These are phyloP conservation scores for Tetracladium maxilliforme DNA, from an alignment of 2,329 filamentous ascomycete species.

Conservation along the genomic window DNA sequence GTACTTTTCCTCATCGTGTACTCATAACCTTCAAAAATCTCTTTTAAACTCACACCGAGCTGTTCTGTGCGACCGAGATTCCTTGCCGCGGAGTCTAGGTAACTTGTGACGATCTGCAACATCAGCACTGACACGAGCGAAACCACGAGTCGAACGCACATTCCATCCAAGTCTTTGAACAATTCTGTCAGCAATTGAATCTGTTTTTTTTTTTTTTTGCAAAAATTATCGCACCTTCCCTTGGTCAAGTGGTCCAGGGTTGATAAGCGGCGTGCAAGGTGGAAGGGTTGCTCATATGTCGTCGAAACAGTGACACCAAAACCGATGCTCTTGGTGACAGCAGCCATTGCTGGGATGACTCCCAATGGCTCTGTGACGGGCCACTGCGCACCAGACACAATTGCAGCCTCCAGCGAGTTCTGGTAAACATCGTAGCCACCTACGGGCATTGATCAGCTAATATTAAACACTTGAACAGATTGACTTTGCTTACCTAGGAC, in stretches of 20 bases:
- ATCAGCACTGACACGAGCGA: slow-evolving; percentile 5
- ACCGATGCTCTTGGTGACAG: slow-evolving; percentile 48
- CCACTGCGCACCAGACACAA: slow-evolving; percentile 51
- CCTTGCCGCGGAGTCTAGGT: slow-evolving; percentile 49
- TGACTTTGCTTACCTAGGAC: slow-evolving; percentile 38
- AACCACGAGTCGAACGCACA: slow-evolving; percentile 18
- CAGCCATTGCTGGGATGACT: slow-evolving; percentile 51
- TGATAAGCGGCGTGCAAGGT: slow-evolving; percentile 47
- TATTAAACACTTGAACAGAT: neutral
- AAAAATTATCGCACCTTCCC: slow-evolving; percentile 27
- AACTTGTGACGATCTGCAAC: slow-evolving; percentile 47
- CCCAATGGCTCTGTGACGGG: slow-evolving; percentile 56
- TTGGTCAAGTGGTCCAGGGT: slow-evolving; percentile 54
- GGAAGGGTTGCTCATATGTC: slow-evolving; percentile 56
- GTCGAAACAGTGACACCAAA: slow-evolving; percentile 56
- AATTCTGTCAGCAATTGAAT: slow-evolving; percentile 1
- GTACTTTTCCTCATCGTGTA: slow-evolving; percentile 2
- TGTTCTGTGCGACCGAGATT: slow-evolving; percentile 45
- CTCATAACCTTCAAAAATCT: slow-evolving; percentile 1
- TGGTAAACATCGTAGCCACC: slow-evolving; percentile 56
- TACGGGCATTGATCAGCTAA: slow-evolving; percentile 3
- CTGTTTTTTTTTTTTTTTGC: too few relatives aligned
- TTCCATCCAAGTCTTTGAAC: slow-evolving; percentile 41
- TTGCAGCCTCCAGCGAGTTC: slow-evolving; percentile 39
- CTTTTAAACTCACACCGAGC: slow-evolving; percentile 15